Evolutionary conservation across 2,329 filamentous ascomycete genomes (phyloP).

Genomic region (Xylariaceae sp.): DNA sequence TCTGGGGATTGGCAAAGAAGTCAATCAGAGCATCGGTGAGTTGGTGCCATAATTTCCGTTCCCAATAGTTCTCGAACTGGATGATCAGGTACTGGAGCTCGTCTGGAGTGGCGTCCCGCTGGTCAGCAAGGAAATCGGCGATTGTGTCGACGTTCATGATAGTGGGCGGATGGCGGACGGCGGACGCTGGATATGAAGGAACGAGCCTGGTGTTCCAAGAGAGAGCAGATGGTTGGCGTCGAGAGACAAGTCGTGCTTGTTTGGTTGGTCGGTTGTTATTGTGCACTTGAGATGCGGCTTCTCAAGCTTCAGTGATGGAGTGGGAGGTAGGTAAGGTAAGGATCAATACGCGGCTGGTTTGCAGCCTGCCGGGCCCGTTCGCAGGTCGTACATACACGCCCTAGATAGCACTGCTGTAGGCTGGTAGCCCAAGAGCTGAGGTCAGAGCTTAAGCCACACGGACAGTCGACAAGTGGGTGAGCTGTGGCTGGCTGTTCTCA

Average conservation of each 20-base stretch:
- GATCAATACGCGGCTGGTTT: slow-evolving; percentile 35
- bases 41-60: slow-evolving; percentile 98
- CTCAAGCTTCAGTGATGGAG: neutral
- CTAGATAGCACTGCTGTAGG: too few species aligned
- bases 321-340: neutral
- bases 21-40: slow-evolving; percentile 83
- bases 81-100: slow-evolving; percentile 86
- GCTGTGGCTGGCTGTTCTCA: too few species aligned
- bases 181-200: too few species aligned
- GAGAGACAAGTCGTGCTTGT: neutral
- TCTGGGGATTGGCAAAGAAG: slow-evolving; percentile 81
- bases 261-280: too few species aligned
- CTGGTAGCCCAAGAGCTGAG: too few species aligned
- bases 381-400: too few species aligned
- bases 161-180: neutral
- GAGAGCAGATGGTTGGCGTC: neutral
- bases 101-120: slow-evolving; percentile 82
- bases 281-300: too few species aligned
- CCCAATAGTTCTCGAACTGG: slow-evolving; percentile 94
- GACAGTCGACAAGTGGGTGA: too few species aligned
- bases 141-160: slow-evolving; percentile 83
- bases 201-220: neutral
- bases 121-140: slow-evolving; percentile 84
- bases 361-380: slow-evolving; percentile 31
- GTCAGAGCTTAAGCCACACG: too few species aligned